These are phyloP conservation scores for Schwanniomyces pseudopolymorphus DNA, from an alignment of 805 yeast genomes.

Conservation along the genomic window DNA sequence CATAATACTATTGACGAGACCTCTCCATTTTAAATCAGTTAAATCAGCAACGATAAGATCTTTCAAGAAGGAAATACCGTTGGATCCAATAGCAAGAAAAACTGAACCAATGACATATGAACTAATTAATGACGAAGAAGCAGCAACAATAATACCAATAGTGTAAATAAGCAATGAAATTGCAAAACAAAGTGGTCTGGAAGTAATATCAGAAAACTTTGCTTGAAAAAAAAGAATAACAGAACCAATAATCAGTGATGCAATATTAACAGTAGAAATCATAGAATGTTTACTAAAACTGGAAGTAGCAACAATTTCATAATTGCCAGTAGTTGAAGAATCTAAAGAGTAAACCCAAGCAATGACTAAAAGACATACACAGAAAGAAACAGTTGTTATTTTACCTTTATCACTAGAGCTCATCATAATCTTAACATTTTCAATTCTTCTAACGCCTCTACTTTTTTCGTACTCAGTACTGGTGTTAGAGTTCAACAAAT, in stretches of 20 bases:
- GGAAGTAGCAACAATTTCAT: slow-evolving; percentile 6
- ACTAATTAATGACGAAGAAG: slow-evolving; percentile 17
- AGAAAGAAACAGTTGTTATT: background rate
- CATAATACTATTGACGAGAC: slow-evolving; percentile 15
- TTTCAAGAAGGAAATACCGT: slow-evolving; percentile 19
- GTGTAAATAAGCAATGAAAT: slow-evolving; percentile 16
- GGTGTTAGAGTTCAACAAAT: slow-evolving; percentile 4
- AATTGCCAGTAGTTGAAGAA: background rate
- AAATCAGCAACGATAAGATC: slow-evolving; percentile 21
- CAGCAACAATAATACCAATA: slow-evolving; percentile 21
- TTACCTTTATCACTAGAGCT: background rate
- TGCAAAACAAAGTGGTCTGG: slow-evolving; percentile 19
- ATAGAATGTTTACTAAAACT: slow-evolving; percentile 18
- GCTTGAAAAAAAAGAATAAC: slow-evolving; percentile 20
- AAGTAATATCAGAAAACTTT: slow-evolving; percentile 22
- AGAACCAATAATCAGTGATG: slow-evolving; percentile 21
- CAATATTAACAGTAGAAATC: slow-evolving; percentile 21
- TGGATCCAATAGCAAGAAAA: slow-evolving; percentile 16
- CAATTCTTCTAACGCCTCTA: background rate
- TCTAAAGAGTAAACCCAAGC: background rate
- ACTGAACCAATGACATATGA: slow-evolving; percentile 24
- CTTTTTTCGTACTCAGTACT: background rate
- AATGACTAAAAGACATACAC: background rate
- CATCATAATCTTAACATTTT: background rate
- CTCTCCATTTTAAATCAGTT: slow-evolving; percentile 26